These are phyloP conservation scores for Fusarium veterinarium DNA, from an alignment of 2,329 filamentous ascomycete genomes.

Conservation along the genomic window DNA sequence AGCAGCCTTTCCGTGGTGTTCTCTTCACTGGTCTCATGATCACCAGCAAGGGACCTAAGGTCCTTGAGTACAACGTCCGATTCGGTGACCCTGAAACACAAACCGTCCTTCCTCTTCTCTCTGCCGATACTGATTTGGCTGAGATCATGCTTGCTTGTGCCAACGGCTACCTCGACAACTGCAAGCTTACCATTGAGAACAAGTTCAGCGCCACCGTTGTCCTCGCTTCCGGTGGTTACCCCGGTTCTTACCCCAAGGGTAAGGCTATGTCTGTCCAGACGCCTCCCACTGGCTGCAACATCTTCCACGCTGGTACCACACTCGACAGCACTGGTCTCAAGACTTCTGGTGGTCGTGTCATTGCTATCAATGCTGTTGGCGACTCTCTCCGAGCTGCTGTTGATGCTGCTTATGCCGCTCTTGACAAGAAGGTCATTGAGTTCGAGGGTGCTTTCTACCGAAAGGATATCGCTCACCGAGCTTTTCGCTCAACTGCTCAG, in stretches of 20 bases:
- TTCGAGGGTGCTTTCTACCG: conserved; percentile 93
- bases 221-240: conserved; percentile 93
- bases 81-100: conserved; percentile 93
- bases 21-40: conserved; percentile 96
- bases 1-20: conserved; percentile 77
- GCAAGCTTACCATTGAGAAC: conserved; percentile 73
- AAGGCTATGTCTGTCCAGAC: conserved; percentile 65
- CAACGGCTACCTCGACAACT: conserved; percentile 76
- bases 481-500: conserved; percentile 63
- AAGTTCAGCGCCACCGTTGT: conserved; percentile 91
- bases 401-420: conserved; percentile 85
- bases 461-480: conserved; percentile 89
- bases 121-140: conserved; percentile 81
- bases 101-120: conserved; percentile 81
- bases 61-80: conserved; percentile 89
- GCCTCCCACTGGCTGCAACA: conserved; percentile 63
- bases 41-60: conserved; percentile 80
- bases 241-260: conserved; percentile 85
- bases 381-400: conserved; percentile 83
- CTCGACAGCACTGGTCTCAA: conserved; percentile 72
- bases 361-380: conserved; percentile 85
- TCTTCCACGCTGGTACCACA: conserved; percentile 94
- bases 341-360: conserved; percentile 89
- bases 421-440: conserved; percentile 73
- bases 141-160: conserved; percentile 87